These are phyloP conservation scores for Balakata baccata DNA, from an alignment of 345 rosid species.

Conservation along the genomic window DNA sequence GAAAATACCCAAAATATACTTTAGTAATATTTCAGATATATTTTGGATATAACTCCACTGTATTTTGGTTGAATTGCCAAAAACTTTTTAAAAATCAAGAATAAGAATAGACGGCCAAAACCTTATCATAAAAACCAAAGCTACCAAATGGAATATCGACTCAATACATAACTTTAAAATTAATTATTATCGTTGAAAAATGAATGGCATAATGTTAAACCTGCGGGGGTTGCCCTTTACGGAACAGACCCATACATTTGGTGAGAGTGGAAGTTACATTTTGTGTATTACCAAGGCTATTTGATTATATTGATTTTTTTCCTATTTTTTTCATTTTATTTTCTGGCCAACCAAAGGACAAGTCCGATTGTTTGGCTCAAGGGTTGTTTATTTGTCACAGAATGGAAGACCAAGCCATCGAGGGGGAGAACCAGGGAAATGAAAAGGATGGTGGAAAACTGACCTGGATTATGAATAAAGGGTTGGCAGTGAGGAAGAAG, in stretches of 20 bases:
- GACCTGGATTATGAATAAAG: conserved; percentile 49
- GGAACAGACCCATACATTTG: neutral
- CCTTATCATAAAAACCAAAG: too few species aligned
- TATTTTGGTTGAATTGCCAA: too few species aligned
- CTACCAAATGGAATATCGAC: too few species aligned
- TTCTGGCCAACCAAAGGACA: neutral
- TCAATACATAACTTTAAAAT: too few species aligned
- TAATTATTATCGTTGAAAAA: too few species aligned
- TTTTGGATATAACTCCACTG: too few species aligned
- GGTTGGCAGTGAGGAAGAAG: conserved; percentile 51
- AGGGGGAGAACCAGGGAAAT: conserved; percentile 32
- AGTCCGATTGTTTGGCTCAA: neutral
- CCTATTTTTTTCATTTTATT: neutral
- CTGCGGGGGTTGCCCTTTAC: too few species aligned
- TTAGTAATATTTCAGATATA: too few species aligned
- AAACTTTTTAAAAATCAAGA: too few species aligned
- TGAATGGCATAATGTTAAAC: too few species aligned
- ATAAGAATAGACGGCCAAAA: too few species aligned
- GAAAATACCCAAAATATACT: too few species aligned
- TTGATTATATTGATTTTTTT: neutral
- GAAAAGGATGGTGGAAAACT: conserved; percentile 31
- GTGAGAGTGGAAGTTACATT: neutral
- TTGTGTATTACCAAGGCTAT: neutral
- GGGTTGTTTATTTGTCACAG: conserved; percentile 10
- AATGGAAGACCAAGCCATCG: conserved; percentile 35